Evolutionary conservation across 169 alveolate genomes (phyloP), one percentile per base, ranked within the genome.

Genomic region (Cryptosporidium muris): DNA sequence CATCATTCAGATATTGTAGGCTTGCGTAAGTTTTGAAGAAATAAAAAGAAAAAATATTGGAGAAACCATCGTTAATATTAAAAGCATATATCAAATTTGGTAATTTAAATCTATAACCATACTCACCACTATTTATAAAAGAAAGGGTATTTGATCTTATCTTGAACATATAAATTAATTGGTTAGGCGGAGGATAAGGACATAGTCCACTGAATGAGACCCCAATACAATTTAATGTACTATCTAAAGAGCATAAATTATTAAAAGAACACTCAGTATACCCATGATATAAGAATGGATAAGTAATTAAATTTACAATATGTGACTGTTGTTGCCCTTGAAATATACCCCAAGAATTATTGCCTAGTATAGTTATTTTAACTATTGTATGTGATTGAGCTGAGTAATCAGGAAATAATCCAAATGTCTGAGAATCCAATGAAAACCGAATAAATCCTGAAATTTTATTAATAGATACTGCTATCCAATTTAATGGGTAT

Each of bases 131-230:
- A 37, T 74, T 53, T 1, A 45, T 68, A 7, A 58, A 14, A 6
- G 82, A 58, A 5, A 68, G 51, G 1, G 36, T 51, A 4, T 56
- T 58, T 5, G 54, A 51, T n/a, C 6, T 45, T 8, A 51, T 36
- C 9, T 14, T 74, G 16, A 74, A 56, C 2, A 54, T 52, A 66
- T 68, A 74, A 38, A 37, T 68, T 12, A 74, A 58, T 38, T 40
- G 38, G 36, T 74, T 63, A 0, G 82, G 82, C 3, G n/a, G 38
- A 2, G 82, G 82, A 58, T 74, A 74, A 5, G 82, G 82, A 74
- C 82, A 74, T 14, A 74, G 62, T 36, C 82, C 82, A 45, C 82
- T 74, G 47, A 74, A 74, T n/a, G 82, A 74, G 36, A 47, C 60
- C 4, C 65, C 82, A 12, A 74, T 38, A 43, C 82, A 74, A 12